Conservation (phyloP, 495 filamentous ascomycete species). For the Wilcoxina mikolae region DNA sequence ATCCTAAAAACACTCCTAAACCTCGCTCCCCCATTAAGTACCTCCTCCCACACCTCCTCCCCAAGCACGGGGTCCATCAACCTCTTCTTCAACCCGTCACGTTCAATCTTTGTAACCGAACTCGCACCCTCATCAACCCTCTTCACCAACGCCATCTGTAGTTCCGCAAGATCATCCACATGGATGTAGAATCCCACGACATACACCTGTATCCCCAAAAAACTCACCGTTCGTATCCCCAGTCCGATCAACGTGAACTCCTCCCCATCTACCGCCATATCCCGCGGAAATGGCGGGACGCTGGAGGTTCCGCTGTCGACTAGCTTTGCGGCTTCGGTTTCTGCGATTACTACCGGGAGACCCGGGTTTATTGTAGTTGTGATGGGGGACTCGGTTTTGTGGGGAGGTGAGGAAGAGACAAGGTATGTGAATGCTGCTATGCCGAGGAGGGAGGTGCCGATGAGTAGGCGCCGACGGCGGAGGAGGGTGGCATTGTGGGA, state of each 20-base stretch:
- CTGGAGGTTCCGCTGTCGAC: conserved; percentile 60
- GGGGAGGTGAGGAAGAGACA: conserved; percentile 33
- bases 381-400: conserved; percentile 28
- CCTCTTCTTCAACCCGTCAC: conserved; percentile 47
- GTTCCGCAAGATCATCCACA: conserved; percentile 51
- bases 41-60: conserved; percentile 53
- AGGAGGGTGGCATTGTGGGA: conserved; percentile 33
- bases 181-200: conserved; percentile 83
- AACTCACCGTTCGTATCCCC: conserved; percentile 76
- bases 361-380: too few relatives aligned
- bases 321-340: conserved; percentile 37
- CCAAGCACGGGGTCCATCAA: conserved; percentile 56
- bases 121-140: conserved; percentile 52
- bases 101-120: conserved; percentile 65
- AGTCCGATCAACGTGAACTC: conserved; percentile 72
- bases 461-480: conserved; percentile 35
- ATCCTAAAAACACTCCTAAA: conserved; percentile 61
- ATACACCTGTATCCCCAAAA: conserved; percentile 85
- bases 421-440: conserved; percentile 37
- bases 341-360: too few relatives aligned
- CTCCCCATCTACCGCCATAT: conserved; percentile 40
- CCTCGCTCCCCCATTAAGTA: conserved; percentile 39
- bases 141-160: conserved; percentile 33
- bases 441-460: conserved; percentile 36
- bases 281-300: conserved; percentile 66